A percentile compares a stretch with the other conserved stretches of the same genome.
phyloP scores from a whole-genome alignment of 768 basidiomycete species.

The Termitomyces sp. region DNA sequence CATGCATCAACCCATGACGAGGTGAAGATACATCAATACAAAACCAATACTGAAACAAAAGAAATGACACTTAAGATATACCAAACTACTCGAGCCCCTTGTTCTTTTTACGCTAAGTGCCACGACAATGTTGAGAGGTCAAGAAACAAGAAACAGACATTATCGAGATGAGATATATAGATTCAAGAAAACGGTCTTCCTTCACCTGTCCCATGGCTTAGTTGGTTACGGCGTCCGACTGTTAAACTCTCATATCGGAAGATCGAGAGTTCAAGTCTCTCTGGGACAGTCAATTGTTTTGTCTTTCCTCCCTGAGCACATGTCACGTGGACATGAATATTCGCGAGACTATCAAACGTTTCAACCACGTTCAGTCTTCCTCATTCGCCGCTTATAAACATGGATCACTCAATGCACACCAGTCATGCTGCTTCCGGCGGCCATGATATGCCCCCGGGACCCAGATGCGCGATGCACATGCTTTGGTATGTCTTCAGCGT shows the following conservation, averaged over 20 bases:
- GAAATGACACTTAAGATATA: too few species aligned
- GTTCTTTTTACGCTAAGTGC: too few species aligned
- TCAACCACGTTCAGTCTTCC: neutral
- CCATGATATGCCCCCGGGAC: constrained; percentile 45
- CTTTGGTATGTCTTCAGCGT: constrained; percentile 47
- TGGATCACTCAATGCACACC: constrained; percentile 33
- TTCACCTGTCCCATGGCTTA: constrained; percentile 8
- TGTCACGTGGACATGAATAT: too few species aligned
- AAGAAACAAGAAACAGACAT: too few species aligned
- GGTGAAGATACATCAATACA: too few species aligned
- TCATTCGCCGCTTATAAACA: constrained; percentile 8
- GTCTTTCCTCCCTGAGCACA: neutral
- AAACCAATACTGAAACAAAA: too few species aligned
- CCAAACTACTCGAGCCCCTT: too few species aligned
- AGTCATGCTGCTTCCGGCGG: constrained; percentile 26
- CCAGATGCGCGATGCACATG: constrained; percentile 74
- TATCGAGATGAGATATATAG: too few species aligned
- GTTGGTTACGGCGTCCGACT: constrained; percentile 14
- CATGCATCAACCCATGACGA: too few species aligned
- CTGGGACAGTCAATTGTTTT: constrained; percentile 2
- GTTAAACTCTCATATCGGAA: constrained; percentile 2
- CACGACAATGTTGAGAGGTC: too few species aligned
- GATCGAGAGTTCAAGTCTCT: constrained; percentile 12
- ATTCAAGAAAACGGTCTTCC: too few species aligned
- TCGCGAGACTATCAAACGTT: neutral